Conservation (phyloP, 2,329 filamentous ascomycete species). For the Verticillium nonalfalfae region DNA sequence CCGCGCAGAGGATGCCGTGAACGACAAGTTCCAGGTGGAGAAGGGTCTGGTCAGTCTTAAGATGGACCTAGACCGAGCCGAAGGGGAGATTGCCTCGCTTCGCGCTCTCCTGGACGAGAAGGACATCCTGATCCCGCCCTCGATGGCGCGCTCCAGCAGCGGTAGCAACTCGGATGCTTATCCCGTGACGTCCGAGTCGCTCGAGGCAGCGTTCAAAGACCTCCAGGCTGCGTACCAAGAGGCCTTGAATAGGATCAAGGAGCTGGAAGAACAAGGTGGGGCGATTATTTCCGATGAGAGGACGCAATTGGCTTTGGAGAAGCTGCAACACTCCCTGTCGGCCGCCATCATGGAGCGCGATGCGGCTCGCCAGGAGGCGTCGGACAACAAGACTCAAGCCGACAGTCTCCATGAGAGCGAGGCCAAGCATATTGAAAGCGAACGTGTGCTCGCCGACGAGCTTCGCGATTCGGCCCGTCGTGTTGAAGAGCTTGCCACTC, state of each 20-base stretch:
- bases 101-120: slow-evolving; percentile 73
- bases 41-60: slow-evolving; percentile 83
- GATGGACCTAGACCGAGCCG: slow-evolving; percentile 93
- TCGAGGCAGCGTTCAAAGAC: slow-evolving; percentile 69
- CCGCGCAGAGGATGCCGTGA: slow-evolving; percentile 86
- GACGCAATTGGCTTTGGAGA: slow-evolving; percentile 55
- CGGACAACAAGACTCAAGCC: slow-evolving; percentile 56
- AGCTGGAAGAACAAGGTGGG: slow-evolving; percentile 47
- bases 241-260: slow-evolving; percentile 60
- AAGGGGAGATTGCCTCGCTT: slow-evolving; percentile 85
- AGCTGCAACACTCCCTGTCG: slow-evolving; percentile 62
- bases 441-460: slow-evolving; percentile 61
- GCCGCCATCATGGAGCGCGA: slow-evolving; percentile 67
- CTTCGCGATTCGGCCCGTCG: slow-evolving; percentile 67
- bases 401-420: slow-evolving; percentile 51
- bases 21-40: slow-evolving; percentile 94
- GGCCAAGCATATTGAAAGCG: slow-evolving; percentile 48
- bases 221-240: slow-evolving; percentile 66
- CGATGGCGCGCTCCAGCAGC: slow-evolving; percentile 15
- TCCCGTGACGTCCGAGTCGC: slow-evolving; percentile 55
- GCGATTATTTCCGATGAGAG: slow-evolving; percentile 41
- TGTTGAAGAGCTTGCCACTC: slow-evolving; percentile 71
- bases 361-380: slow-evolving; percentile 59
- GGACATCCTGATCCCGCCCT: slow-evolving; percentile 68
- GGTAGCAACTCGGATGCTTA: slow-evolving; percentile 13